phyloP scores from a whole-genome alignment of 192 early-diverging fungal species.

The Coemansia sp. region DNA sequence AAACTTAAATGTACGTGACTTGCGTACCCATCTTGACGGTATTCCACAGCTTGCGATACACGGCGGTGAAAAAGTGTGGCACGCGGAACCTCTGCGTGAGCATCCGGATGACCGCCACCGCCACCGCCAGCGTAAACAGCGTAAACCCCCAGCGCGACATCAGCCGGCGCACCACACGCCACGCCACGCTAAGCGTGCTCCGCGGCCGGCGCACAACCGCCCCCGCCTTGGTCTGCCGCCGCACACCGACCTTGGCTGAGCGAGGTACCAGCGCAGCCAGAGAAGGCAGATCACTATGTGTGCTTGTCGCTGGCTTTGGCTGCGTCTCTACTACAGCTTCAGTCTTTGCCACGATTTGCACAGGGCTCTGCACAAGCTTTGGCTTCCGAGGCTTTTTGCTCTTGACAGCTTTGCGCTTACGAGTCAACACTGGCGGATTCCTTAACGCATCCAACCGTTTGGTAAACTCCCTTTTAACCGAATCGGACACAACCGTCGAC shows the following conservation, averaged over 20 bases:
- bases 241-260: background rate
- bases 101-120: constrained; percentile 40
- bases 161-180: constrained; percentile 43
- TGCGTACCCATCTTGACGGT: constrained; percentile 51
- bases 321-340: background rate
- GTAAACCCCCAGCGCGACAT: constrained; percentile 51
- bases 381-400: constrained; percentile 17
- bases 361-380: background rate
- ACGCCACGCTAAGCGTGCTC: constrained; percentile 21
- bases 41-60: constrained; percentile 39
- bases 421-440: constrained; percentile 16
- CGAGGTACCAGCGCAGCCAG: background rate
- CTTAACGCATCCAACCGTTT: constrained; percentile 40
- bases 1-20: constrained; percentile 40
- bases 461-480: constrained; percentile 27
- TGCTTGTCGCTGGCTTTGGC: too few species aligned
- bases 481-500: constrained; percentile 13
- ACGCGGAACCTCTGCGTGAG: constrained; percentile 37
- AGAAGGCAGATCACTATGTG: background rate
- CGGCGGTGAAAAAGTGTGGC: constrained; percentile 23
- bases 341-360: background rate
- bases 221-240: constrained; percentile 10
- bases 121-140: constrained; percentile 41
- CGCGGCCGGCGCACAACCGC: constrained; percentile 26
- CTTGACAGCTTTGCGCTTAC: background rate